A percentile compares a stretch with the other conserved stretches of the same genome.
phyloP scores from a whole-genome alignment of 805 yeast species.

The Cyberlindnera veronae region DNA sequence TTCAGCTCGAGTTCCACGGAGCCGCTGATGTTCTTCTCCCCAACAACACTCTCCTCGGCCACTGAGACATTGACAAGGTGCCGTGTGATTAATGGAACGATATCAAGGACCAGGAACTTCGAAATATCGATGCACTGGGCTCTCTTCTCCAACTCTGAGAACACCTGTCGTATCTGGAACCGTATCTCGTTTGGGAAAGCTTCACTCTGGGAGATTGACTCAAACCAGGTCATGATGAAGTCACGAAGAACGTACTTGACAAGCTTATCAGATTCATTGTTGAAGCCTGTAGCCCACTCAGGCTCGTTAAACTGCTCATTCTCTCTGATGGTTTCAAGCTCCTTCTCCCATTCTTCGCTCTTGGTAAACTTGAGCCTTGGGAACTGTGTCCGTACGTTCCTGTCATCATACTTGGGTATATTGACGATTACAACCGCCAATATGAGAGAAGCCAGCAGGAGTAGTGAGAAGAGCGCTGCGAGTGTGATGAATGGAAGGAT shows the following conservation, averaged over 20 bases:
- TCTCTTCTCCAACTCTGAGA: slow-evolving; percentile 40
- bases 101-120: slow-evolving; percentile 49
- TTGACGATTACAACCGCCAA: slow-evolving; percentile 3
- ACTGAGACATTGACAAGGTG: slow-evolving; percentile 53
- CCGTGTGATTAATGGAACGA: slow-evolving; percentile 62
- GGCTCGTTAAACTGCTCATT: slow-evolving; percentile 11
- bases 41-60: slow-evolving; percentile 34
- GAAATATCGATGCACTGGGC: slow-evolving; percentile 48
- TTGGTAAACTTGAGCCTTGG: slow-evolving; percentile 28
- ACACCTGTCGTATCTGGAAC: slow-evolving; percentile 38
- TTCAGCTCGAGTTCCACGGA: slow-evolving; percentile 37
- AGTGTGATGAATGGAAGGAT: slow-evolving; percentile 9
- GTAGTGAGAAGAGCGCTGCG: slow-evolving; percentile 1
- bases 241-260: slow-evolving; percentile 45
- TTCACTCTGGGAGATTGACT: slow-evolving; percentile 37
- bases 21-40: slow-evolving; percentile 29
- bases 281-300: slow-evolving; percentile 17
- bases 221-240: slow-evolving; percentile 57
- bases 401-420: slow-evolving; percentile 10
- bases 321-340: slow-evolving; percentile 15
- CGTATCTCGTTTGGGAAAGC: slow-evolving; percentile 41
- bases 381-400: slow-evolving; percentile 10
- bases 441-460: neutral
- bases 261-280: slow-evolving; percentile 43
- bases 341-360: slow-evolving; percentile 30